Percentiles rank a stretch among this genome's conserved stretches.
Conservation (phyloP, 306 rosid genomes). For the cucumber (Cucumis sativus) region DNA sequence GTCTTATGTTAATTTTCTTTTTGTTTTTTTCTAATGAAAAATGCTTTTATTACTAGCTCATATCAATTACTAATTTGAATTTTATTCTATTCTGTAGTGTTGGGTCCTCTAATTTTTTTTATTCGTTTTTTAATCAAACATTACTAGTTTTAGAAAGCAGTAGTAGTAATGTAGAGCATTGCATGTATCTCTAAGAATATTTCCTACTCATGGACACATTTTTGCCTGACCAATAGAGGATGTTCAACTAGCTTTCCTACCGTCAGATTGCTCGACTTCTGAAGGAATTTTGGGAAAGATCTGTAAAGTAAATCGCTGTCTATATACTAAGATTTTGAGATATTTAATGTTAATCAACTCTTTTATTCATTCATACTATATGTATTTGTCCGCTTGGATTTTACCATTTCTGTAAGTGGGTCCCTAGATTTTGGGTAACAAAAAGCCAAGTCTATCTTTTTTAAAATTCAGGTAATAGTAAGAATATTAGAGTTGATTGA, state of each 20-base stretch:
- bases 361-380: no score
- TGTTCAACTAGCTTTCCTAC: not conserved
- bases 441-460: no score
- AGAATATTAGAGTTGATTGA: no score
- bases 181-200: not conserved
- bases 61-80: not conserved
- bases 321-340: no score
- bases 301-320: not conserved
- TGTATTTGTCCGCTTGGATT: no score
- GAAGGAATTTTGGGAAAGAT: not conserved
- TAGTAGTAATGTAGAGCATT: not conserved
- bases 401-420: no score
- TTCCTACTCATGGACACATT: not conserved
- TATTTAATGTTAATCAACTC: no score
- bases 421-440: no score
- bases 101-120: not conserved
- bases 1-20: not conserved
- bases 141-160: not conserved
- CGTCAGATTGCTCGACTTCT: not conserved
- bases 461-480: no score
- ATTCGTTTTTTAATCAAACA: not conserved
- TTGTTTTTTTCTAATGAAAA: not conserved
- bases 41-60: not conserved
- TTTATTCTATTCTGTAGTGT: not conserved
- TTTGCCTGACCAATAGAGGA: not conserved